Evolutionary conservation across 2,329 filamentous ascomycete species (phyloP).

Genomic region (Penicillium sp.): DNA sequence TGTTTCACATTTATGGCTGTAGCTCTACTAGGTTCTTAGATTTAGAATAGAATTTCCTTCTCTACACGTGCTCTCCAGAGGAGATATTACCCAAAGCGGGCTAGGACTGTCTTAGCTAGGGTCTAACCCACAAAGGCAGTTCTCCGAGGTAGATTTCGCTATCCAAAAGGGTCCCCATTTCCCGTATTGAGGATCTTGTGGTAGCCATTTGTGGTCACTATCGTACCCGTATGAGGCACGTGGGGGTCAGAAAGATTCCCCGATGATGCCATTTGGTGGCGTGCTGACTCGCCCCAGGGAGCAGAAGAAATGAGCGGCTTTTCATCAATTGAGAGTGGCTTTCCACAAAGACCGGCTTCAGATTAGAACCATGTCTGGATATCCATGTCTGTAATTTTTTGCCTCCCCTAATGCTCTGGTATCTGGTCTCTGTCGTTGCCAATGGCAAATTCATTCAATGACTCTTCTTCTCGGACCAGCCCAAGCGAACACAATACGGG

Average conservation of each 20-base stretch:
- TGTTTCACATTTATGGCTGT: neutral
- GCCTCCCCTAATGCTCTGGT: too few species aligned
- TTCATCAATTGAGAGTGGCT: neutral
- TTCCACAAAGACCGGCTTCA: neutral
- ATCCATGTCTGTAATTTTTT: too few species aligned
- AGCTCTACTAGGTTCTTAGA: neutral
- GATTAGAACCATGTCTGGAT: neutral
- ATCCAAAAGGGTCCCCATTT: too few species aligned
- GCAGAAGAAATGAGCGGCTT: neutral
- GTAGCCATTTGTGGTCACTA: too few species aligned
- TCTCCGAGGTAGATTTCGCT: neutral
- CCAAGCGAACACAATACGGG: neutral
- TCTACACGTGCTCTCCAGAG: neutral
- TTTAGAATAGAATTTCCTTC: neutral
- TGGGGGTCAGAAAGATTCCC: neutral
- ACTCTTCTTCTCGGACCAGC: neutral
- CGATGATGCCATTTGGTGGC: neutral
- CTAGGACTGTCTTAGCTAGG: too few species aligned
- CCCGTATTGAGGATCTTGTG: too few species aligned
- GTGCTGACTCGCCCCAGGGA: accelerated
- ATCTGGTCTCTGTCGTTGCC: neutral
- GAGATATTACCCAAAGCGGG: too few species aligned
- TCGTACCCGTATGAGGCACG: too few species aligned
- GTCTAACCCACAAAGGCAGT: neutral
- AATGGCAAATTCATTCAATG: neutral